Evolutionary conservation across 2,329 filamentous ascomycete genomes (phyloP), one percentile per base, ranked within the genome.

Genomic region (Cladorrhinum sp.): DNA sequence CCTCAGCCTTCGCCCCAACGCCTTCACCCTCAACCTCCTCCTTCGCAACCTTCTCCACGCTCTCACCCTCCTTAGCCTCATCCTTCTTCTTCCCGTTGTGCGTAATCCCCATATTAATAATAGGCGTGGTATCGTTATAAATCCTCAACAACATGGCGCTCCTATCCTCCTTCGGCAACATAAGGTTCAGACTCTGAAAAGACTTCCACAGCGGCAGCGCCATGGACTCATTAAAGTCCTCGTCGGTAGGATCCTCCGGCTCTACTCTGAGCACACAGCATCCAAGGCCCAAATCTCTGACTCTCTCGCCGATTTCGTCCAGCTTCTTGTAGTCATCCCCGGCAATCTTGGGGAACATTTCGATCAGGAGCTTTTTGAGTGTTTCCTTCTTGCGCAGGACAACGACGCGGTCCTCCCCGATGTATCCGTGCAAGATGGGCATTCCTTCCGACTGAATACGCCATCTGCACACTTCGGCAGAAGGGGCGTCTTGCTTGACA

Each of bases 131-230:
- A 68, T 98, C 93, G 72, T 97, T 96, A 78, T 89, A 99, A 62
- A 99, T 81, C 22, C 95, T 84, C 65, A 98, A 80, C 67, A 98
- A 78, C 91, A 98, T 96, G 1, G 95, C 95, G 23, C 87, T 88
- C 16, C 95, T 86, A 66, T 99, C 95, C 74, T 99, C 95, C 79
- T 99, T 99, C 54, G 95, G 93, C 71, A 99, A 81, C 95, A 99
- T 99, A 57, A 99, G 84, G 74, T 99, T 99, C 61, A 98, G 81
- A 20, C 90, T 93, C 68, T 93, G 88, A 63, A 96, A 84, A 72
- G 92, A 96, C 76, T 96, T 89, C 95, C 95, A 99, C 25, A 99
- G 79, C 2, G 95, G 95, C 18, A 99, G 82, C 1, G 93, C 90
- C 85, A 97, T 92, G 24, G 85, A 81, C 78, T 98, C 93, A 23